These are phyloP conservation scores for Trebouxia sp. DNA, from an alignment of 139 green algal genomes.

Conservation along the genomic window DNA sequence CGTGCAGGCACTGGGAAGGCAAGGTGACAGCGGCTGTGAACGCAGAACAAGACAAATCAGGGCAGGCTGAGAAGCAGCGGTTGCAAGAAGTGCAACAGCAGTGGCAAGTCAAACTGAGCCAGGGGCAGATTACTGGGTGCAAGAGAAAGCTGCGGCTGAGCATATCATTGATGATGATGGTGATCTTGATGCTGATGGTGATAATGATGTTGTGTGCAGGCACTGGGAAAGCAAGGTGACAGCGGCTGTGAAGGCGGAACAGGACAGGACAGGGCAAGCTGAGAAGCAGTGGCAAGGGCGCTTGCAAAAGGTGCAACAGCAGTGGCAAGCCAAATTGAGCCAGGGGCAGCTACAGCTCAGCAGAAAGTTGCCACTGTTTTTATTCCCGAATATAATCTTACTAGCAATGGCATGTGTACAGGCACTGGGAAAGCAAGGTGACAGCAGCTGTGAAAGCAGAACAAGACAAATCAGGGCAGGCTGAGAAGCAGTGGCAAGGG, in stretches of 20 bases:
- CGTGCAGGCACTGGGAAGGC: slow-evolving; percentile 13
- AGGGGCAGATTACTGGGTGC: slow-evolving; percentile 13
- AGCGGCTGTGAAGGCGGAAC: slow-evolving; percentile 4
- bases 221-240: slow-evolving; percentile 8
- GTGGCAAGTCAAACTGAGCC: slow-evolving; percentile 7
- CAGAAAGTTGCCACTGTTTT: background rate
- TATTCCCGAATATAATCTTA: background rate
- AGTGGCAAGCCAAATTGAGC: slow-evolving; percentile 22
- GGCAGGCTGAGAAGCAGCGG: too few relatives aligned
- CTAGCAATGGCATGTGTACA: background rate
- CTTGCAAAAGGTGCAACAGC: background rate
- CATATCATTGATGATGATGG: too few relatives aligned
- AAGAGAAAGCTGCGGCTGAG: slow-evolving; percentile 9
- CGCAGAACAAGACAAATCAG: slow-evolving; percentile 6
- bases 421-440: slow-evolving; percentile 17
- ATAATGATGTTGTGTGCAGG: slow-evolving; percentile 1
- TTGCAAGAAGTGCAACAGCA: too few relatives aligned
- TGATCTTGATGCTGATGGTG: too few relatives aligned
- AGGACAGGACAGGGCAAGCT: background rate
- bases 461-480: background rate
- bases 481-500: slow-evolving; percentile 24
- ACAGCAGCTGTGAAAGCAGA: background rate
- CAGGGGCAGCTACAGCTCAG: slow-evolving; percentile 5
- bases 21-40: too few relatives aligned
- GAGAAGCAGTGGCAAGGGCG: slow-evolving; percentile 24